A percentile compares a stretch with the other conserved stretches of the same genome.
Evolutionary conservation across 768 basidiomycete genomes (phyloP).

Genomic region (Suillus sp.): DNA sequence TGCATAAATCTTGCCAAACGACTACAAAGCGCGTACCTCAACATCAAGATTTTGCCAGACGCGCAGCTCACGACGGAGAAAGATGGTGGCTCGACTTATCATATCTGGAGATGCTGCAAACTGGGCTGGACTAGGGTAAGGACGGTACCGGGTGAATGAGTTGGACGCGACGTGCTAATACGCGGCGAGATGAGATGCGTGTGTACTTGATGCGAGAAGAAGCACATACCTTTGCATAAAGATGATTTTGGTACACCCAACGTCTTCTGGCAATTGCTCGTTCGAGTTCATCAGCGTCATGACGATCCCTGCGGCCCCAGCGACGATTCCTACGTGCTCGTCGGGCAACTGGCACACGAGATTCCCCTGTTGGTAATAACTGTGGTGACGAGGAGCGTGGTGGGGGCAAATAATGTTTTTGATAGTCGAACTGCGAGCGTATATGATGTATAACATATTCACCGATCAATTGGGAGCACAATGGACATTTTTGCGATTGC

Average conservation of each 20-base stretch:
- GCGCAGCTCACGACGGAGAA: conserved; percentile 81
- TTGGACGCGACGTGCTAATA: conserved; percentile 90
- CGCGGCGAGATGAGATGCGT: conserved; percentile 12
- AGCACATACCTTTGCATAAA: conserved; percentile 80
- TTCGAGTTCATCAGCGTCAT: conserved; percentile 71
- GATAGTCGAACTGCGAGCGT: conserved; percentile 76
- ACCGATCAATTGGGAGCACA: conserved; percentile 69
- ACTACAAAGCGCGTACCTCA: conserved; percentile 54
- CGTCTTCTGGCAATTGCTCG: conserved; percentile 69
- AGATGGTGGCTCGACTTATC: conserved; percentile 74
- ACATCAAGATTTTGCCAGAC: conserved; percentile 92
- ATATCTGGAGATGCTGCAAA: conserved; percentile 77
- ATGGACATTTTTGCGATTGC: conserved; percentile 77
- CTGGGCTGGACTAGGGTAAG: conserved; percentile 84
- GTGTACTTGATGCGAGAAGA: neutral
- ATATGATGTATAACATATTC: conserved; percentile 80
- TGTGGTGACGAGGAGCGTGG: conserved; percentile 51
- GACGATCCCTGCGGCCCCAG: conserved; percentile 57
- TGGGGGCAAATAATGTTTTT: conserved; percentile 77
- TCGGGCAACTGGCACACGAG: conserved; percentile 31
- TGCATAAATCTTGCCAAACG: neutral
- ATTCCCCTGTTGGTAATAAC: conserved; percentile 32
- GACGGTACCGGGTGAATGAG: conserved; percentile 80
- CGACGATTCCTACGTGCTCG: conserved; percentile 44
- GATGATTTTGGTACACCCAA: conserved; percentile 77